Percentiles rank a stretch among this genome's conserved stretches.
These are phyloP conservation scores for Paramecium bursaria DNA, from an alignment of 73 alveolate genomes.

Conservation along the genomic window DNA sequence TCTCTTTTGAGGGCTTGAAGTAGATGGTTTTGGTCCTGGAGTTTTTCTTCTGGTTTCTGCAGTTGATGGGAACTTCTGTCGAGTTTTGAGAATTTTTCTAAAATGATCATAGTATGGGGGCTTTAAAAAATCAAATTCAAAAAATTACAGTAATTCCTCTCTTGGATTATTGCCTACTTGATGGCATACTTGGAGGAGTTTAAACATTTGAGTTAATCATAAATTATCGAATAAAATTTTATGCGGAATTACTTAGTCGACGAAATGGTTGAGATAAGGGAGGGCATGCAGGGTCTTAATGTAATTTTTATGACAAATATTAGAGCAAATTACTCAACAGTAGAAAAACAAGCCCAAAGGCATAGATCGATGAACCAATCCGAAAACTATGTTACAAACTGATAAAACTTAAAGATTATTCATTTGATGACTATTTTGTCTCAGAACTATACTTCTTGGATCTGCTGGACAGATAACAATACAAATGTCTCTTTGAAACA, in stretches of 20 bases:
- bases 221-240: not conserved
- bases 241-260: not conserved
- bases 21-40: not conserved
- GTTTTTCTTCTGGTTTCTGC: not conserved
- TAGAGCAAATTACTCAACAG: not conserved
- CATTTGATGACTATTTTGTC: slow-evolving; percentile 1
- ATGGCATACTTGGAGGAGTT: no score
- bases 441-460: slow-evolving; percentile 26
- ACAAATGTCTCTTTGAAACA: no score
- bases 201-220: not conserved
- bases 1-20: no score
- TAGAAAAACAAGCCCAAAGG: not conserved
- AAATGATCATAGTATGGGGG: slow-evolving; percentile 31
- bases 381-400: not conserved
- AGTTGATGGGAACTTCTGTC: slow-evolving; percentile 51
- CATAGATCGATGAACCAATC: not conserved
- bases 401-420: not conserved
- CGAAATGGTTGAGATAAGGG: slow-evolving; percentile 22
- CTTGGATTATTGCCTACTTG: not conserved
- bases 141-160: not conserved
- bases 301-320: not conserved
- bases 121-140: not conserved
- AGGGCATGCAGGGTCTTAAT: slow-evolving; percentile 24
- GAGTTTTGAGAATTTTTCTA: slow-evolving; percentile 42
- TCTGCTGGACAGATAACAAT: not conserved